These are phyloP conservation scores for Diutina mesorugosa DNA, from an alignment of 1,139 yeast species.

Conservation along the genomic window DNA sequence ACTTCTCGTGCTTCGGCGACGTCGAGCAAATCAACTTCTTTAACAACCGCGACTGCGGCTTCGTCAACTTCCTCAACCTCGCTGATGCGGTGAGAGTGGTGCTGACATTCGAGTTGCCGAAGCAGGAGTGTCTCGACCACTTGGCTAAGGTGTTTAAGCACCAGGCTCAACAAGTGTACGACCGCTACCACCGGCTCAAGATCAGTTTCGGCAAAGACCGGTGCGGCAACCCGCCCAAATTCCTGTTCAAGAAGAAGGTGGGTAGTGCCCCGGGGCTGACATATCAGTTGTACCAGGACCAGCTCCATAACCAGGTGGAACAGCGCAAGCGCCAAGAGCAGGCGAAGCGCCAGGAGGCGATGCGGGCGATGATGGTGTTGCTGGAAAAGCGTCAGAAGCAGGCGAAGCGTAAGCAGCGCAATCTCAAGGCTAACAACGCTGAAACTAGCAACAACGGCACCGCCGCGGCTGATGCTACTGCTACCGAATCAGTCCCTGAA, in stretches of 20 bases:
- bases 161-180: conserved; percentile 15
- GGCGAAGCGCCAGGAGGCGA: neutral
- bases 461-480: neutral
- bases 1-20: conserved; percentile 27
- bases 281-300: neutral
- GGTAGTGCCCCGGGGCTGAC: neutral
- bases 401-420: neutral
- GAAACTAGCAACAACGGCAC: neutral
- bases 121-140: neutral
- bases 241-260: conserved; percentile 6
- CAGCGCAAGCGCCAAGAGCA: neutral
- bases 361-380: neutral
- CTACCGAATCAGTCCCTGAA: neutral
- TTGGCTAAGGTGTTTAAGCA: neutral
- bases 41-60: conserved; percentile 34
- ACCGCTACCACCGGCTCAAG: conserved; percentile 24
- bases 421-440: too few species aligned
- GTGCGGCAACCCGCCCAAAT: conserved; percentile 34
- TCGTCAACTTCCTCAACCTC: conserved; percentile 29
- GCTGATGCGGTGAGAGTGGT: conserved; percentile 25
- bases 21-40: conserved; percentile 35
- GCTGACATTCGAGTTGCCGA: conserved; percentile 15
- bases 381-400: neutral
- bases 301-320: neutral
- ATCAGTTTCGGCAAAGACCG: conserved; percentile 36